Conservation (phyloP, 495 filamentous ascomycete genomes). For the Penicillium odoratum region DNA sequence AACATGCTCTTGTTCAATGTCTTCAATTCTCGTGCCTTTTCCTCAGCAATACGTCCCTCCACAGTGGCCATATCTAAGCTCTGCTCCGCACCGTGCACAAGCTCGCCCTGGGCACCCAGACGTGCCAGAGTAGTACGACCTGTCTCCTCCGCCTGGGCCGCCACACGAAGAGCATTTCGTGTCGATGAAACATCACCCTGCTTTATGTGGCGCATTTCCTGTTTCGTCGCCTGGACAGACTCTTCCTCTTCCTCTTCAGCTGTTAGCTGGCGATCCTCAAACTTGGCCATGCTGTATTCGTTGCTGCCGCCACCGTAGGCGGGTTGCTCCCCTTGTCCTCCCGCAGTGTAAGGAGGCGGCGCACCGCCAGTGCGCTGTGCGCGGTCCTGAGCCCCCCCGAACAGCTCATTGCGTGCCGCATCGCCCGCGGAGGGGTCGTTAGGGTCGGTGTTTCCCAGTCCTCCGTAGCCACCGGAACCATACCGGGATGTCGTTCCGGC, state of each 20-base stretch:
- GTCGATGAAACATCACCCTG: constrained; percentile 71
- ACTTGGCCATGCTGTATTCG: constrained; percentile 58
- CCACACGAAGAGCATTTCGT: constrained; percentile 65
- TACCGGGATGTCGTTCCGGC: constrained; percentile 37
- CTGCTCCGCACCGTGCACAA: constrained; percentile 74
- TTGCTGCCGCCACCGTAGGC: constrained; percentile 51
- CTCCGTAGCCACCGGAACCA: constrained; percentile 73
- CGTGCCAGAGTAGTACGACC: constrained; percentile 66
- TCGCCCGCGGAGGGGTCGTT: constrained; percentile 52
- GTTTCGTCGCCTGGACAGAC: constrained; percentile 65
- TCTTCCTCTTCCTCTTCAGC: constrained; percentile 73
- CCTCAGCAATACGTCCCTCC: constrained; percentile 70
- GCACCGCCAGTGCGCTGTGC: constrained; percentile 35
- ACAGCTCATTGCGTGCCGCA: constrained; percentile 61
- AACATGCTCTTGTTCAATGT: constrained; percentile 82
- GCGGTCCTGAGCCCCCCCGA: constrained; percentile 62
- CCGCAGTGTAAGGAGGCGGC: constrained; percentile 47
- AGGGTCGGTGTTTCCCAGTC: constrained; percentile 58
- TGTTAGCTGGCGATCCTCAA: constrained; percentile 67
- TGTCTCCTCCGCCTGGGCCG: constrained; percentile 69
- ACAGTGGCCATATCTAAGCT: constrained; percentile 68
- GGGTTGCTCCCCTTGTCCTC: constrained; percentile 21
- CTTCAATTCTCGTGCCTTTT: constrained; percentile 74
- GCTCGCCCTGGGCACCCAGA: constrained; percentile 73
- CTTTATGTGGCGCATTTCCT: constrained; percentile 74